Conservation (phyloP, 2,329 filamentous ascomycete genomes). For the Aulographum hederae region DNA sequence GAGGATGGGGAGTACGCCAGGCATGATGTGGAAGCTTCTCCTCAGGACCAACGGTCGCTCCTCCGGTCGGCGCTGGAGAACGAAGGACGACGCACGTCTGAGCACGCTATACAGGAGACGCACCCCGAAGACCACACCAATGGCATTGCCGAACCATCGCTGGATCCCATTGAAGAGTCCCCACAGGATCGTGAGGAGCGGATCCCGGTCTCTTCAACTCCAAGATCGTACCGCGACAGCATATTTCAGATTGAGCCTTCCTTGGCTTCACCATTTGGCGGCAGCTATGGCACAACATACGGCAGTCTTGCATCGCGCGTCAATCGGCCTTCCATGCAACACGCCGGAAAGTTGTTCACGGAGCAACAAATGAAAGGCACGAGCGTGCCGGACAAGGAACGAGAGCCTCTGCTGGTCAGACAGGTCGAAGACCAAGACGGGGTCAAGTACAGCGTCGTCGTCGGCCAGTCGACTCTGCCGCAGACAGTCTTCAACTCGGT, state of each 20-base stretch:
- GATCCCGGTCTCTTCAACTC: not conserved
- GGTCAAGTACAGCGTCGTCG: constrained; percentile 65
- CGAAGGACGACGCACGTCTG: constrained; percentile 17
- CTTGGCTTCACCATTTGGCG: constrained; percentile 49
- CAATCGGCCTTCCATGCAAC: constrained; percentile 36
- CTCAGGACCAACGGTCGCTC: constrained; percentile 21
- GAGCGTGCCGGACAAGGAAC: constrained; percentile 20
- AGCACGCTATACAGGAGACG: constrained; percentile 18
- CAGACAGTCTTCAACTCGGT: constrained; percentile 96
- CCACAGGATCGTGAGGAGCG: not conserved
- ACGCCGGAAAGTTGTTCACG: constrained; percentile 32
- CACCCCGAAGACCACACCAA: constrained; percentile 1
- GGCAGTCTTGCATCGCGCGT: constrained; percentile 38
- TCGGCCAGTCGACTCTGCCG: constrained; percentile 85
- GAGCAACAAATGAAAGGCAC: constrained; percentile 24
- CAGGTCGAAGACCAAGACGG: constrained; percentile 72
- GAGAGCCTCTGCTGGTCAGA: constrained; percentile 69
- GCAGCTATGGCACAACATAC: constrained; percentile 50
- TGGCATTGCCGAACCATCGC: not conserved
- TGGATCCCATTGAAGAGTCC: not conserved
- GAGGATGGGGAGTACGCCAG: constrained; percentile 20
- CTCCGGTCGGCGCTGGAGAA: constrained; percentile 21
- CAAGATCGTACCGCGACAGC: constrained; percentile 19
- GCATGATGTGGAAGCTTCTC: constrained; percentile 12
- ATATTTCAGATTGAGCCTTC: constrained; percentile 31